Percentiles rank a stretch among this genome's conserved stretches.
These are phyloP conservation scores for Lentinula raphanica DNA, from an alignment of 768 basidiomycete genomes.

Conservation along the genomic window DNA sequence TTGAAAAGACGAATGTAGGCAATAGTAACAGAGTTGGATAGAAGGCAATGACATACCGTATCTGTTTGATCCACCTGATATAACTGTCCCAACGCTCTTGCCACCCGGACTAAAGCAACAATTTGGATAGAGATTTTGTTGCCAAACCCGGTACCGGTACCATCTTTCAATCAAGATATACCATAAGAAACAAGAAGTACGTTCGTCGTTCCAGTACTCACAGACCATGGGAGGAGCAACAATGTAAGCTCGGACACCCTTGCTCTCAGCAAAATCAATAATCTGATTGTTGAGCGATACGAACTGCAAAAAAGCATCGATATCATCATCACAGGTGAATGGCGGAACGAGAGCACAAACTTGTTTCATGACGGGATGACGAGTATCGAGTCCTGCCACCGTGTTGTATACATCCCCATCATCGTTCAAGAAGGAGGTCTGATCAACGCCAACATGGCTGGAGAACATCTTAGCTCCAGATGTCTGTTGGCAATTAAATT, in stretches of 20 bases:
- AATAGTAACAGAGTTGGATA: neutral
- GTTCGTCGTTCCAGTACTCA: too few relatives aligned
- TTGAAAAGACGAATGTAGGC: neutral
- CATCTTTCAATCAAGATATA: neutral
- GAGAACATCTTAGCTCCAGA: conserved; percentile 11
- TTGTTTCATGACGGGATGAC: conserved; percentile 7
- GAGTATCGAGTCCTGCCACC: neutral
- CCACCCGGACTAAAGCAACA: conserved; percentile 8
- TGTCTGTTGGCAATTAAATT: conserved; percentile 2
- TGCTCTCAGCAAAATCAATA: conserved; percentile 7
- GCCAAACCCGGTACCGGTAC: conserved; percentile 10
- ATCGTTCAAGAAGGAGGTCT: conserved; percentile 5
- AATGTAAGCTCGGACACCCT: conserved; percentile 9
- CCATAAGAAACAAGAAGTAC: too few relatives aligned
- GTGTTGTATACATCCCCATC: conserved; percentile 6
- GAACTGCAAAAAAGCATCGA: neutral
- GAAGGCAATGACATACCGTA: neutral
- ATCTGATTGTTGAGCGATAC: conserved; percentile 5
- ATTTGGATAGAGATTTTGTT: conserved; percentile 12
- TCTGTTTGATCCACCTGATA: conserved; percentile 4
- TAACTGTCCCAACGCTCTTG: conserved; percentile 3
- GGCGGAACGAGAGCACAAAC: neutral
- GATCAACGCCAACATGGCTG: conserved; percentile 7
- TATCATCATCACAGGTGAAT: neutral
- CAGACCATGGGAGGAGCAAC: conserved; percentile 12